A percentile compares a stretch with the other conserved stretches of the same genome.
Conservation (phyloP, 176 grass and related monocot species). For the Chloris gayana region DNA sequence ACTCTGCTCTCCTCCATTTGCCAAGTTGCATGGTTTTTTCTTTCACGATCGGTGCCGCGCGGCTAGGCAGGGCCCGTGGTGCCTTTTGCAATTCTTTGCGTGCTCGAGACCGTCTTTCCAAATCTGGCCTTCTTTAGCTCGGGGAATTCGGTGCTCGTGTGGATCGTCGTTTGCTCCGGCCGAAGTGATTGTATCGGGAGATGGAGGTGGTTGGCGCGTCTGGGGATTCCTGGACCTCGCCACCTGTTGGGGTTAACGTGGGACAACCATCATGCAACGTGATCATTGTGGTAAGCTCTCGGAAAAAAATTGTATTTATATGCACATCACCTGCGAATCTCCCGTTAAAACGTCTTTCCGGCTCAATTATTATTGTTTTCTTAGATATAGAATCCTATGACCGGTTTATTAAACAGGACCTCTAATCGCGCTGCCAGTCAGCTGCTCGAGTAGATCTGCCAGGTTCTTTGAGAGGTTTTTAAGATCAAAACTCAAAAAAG, state of each 20-base stretch:
- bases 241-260: slow-evolving; percentile 43
- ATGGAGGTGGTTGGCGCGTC: slow-evolving; percentile 27
- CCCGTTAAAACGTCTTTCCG: neutral
- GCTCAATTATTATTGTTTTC: neutral
- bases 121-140: neutral
- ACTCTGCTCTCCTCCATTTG: neutral
- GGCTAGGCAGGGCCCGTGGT: neutral
- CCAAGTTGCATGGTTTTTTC: slow-evolving; percentile 4
- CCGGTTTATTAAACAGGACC: neutral
- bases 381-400: neutral
- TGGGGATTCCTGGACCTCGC: slow-evolving; percentile 22
- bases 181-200: slow-evolving; percentile 1
- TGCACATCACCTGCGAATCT: neutral
- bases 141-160: neutral
- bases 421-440: neutral
- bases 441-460: neutral
- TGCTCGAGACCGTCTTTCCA: slow-evolving; percentile 15
- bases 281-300: neutral
- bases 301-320: neutral
- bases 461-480: neutral
- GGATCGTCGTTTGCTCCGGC: neutral
- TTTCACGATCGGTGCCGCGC: neutral
- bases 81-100: neutral
- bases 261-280: slow-evolving; percentile 38
- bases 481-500: neutral